Base-by-base conservation (phyloP, 352 stramenopile species). In the Globisporangium carolinianum region DNA sequence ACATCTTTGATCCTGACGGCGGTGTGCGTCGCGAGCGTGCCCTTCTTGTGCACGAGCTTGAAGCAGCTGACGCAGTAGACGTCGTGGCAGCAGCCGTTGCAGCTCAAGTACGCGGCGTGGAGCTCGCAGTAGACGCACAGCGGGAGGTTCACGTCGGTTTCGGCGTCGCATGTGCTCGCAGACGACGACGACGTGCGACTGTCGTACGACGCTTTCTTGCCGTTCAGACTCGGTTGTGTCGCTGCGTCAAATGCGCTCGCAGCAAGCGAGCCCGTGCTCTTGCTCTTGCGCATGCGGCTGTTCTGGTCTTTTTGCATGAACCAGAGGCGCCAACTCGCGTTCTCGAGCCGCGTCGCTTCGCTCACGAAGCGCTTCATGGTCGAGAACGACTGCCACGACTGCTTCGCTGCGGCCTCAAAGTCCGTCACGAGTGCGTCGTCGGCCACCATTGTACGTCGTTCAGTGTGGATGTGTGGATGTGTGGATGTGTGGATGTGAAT, bases 21-120 rank as follows among this genome's bases (percentile, higher is more conserved):
- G 39, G 84, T 92, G 61, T 92, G 84, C 3, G 82, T 89, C 8
- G 84, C 82, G 47, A 94, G 62, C 57, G 84, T 83, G 55, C 84
- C 84, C 52, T 89, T 89, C 76, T 90, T 94, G 65, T 94, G 84
- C 45, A 94, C 79, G 54, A 94, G 68, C 59, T 92, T 94, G 63
- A 94, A 94, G 75, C 84, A 94, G 53, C 74, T 86, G 37, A 91
- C 77, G 60, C 84, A 94, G 69, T 94, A 94, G 5, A 70, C 73
- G 68, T 94, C 84, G 55, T 92, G 82, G 66, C 83, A 91, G 67
- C 84, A 94, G 61, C 84, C 82, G 38, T 91, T 77, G 71, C 84
- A 94, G 60, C 79, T 85, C 47, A 94, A 59, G 53, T 72, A 85
- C 24, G 82, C 80, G 5, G 55, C 36, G 62, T 88, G 77, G 32